Percentiles rank a stretch among this genome's conserved stretches.
These are phyloP conservation scores for Alloteropsis angusta DNA, from an alignment of 202 grass and related monocot species.

Conservation along the genomic window DNA sequence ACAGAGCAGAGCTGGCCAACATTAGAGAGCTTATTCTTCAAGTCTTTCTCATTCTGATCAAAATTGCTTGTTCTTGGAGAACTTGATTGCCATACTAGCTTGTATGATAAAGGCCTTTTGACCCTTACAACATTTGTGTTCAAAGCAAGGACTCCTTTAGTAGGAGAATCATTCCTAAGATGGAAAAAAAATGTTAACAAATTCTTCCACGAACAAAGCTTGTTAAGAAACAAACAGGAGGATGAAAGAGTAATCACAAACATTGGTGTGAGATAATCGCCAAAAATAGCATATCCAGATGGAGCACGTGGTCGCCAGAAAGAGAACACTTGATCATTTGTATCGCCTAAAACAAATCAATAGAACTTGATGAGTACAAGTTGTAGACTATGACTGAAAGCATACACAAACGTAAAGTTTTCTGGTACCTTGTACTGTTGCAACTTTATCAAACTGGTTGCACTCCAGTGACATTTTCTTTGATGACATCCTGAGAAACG, in stretches of 20 bases:
- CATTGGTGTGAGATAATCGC: slow-evolving; percentile 88
- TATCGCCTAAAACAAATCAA: slow-evolving; percentile 49
- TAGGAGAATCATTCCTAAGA: slow-evolving; percentile 77
- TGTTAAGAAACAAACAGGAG: slow-evolving; percentile 21
- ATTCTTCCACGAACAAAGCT: slow-evolving; percentile 14
- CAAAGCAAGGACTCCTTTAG: slow-evolving; percentile 89
- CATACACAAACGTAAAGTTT: slow-evolving; percentile 9
- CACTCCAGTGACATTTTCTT: slow-evolving; percentile 74
- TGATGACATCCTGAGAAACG: slow-evolving; percentile 80
- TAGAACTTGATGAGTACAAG: slow-evolving; percentile 6
- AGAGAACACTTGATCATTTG: slow-evolving; percentile 62
- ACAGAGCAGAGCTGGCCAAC: slow-evolving; percentile 44
- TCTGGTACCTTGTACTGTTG: slow-evolving; percentile 52
- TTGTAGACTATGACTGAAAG: slow-evolving; percentile 6
- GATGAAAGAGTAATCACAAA: slow-evolving; percentile 37
- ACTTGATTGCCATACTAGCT: slow-evolving; percentile 62
- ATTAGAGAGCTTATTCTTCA: slow-evolving; percentile 20
- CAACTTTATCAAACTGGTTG: slow-evolving; percentile 85
- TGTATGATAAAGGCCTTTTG: slow-evolving; percentile 90
- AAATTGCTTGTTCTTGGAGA: slow-evolving; percentile 26
- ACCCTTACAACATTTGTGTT: slow-evolving; percentile 89
- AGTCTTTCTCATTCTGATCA: slow-evolving; percentile 27
- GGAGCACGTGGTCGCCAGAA: slow-evolving; percentile 93
- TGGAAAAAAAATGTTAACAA: slow-evolving; percentile 19
- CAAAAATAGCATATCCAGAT: slow-evolving; percentile 95